Conservation (phyloP, 176 grass and related monocot species). For the Cenchrus fungigraminus region DNA sequence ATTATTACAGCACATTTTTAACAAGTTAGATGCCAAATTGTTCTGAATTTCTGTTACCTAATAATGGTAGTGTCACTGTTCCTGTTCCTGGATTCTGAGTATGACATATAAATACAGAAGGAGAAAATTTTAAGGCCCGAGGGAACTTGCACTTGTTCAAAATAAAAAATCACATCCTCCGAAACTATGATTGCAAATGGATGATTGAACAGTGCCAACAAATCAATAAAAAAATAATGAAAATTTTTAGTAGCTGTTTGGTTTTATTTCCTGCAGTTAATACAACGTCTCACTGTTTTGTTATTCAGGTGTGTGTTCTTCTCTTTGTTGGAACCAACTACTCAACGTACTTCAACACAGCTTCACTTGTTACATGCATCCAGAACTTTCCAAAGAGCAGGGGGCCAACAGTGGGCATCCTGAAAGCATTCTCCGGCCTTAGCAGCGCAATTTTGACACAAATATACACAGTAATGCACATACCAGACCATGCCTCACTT, state of each 20-base stretch:
- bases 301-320: conserved; percentile 75
- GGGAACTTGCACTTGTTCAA: too few relatives aligned
- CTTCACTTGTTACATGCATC: conserved; percentile 80
- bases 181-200: too few relatives aligned
- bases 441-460: conserved; percentile 82
- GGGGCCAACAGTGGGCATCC: conserved; percentile 77
- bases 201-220: conserved; percentile 11
- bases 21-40: conserved; percentile 9
- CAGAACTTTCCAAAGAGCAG: conserved; percentile 92
- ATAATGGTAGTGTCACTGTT: conserved; percentile 20
- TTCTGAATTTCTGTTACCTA: background rate
- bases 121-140: too few relatives aligned
- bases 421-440: conserved; percentile 79
- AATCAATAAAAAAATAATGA: background rate
- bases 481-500: conserved; percentile 58
- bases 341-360: conserved; percentile 81
- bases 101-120: too few relatives aligned
- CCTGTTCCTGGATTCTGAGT: conserved; percentile 15
- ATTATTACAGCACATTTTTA: conserved; percentile 37
- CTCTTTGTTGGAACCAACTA: conserved; percentile 81
- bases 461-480: conserved; percentile 61
- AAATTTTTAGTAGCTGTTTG: background rate
- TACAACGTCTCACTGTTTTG: background rate
- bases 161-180: too few relatives aligned
- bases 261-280: conserved; percentile 29